Base-by-base conservation (phyloP, 257 asterid species). In the Nicotiana benthamiana region DNA sequence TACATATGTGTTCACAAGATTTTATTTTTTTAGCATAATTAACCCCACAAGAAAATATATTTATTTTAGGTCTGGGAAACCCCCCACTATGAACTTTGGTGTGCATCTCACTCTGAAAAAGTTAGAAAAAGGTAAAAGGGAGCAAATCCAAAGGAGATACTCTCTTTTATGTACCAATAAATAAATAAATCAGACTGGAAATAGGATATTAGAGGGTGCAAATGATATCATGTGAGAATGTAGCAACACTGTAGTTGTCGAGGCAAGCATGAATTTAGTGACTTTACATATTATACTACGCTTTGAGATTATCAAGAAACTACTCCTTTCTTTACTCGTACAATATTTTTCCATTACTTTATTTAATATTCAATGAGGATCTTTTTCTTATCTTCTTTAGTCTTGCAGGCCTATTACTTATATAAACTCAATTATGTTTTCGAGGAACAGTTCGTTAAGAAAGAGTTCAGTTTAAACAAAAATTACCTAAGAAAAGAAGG, bases 71-170 rank as follows among this genome's bases (percentile, higher is more conserved):
- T 70, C 59, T 22, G 77, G 77, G 36, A 70, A 40, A n/a, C 36
- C 20, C 27, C 75, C 77, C 59, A 43, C 59, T 43, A 43, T 70
- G 77, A 43, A 64, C 18, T 79, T 20, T 79, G 75, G 48, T n/a
- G 26, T 79, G 75, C 74, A 79, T 24, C 54, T 57, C 77, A 59
- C 83, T 82, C 81, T 79, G 65, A 64, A 82, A 85, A 85, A 70
- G 56, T 36, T 68, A n/a, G 34, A 83, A 61, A 27, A 61, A 84
- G 84, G 82, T 75, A 83, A 85, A 40, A 32, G 82, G 81, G 17
- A 75, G 84, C 80, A 78, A 83, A 85, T 87, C 87, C 80, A 84
- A 17, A 81, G 16, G 75, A 83, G 83, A 89, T 87, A 53, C 83
- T 75, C 59, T 72, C 48, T 22, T 70, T 40, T 72, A 43, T 6